Base-by-base conservation (phyloP, 805 yeast genomes). In the Pichia phayaonensis region DNA sequence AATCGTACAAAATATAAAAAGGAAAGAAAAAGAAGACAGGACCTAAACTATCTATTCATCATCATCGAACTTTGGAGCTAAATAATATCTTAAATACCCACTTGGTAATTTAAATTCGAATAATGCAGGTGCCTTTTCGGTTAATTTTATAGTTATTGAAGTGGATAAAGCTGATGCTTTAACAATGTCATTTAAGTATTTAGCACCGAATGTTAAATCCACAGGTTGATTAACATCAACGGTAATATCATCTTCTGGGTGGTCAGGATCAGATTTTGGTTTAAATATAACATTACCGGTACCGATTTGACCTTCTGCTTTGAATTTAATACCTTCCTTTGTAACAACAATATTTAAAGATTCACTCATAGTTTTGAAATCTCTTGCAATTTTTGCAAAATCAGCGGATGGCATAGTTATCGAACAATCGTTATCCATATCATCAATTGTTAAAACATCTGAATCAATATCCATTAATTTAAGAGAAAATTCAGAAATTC, bases 41-140 rank as follows among this genome's bases (percentile, higher is more conserved):
- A 29, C 4, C 16, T 15, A 46, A 29, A 3, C n/a, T 13, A 29
- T 13, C 64, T 72, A 80, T 57, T 86, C 94, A 56, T 87, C 96
- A 56, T 90, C 98, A 58, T 86, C 96, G 67, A 94, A 89, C 77
- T 94, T 92, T 53, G 99, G 99, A 60, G 99, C 99, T 68, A 94
- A 79, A 79, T 87, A 94, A 80, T 86, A 94, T 68, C 96, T 84
- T 68, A 94, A 75, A 71, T 88, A 87, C 49, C 99, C 99, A 68
- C 92, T 86, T 55, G 89, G 83, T 65, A 94, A 75, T 70, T 84
- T 85, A 73, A 84, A 94, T 72, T 92, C 97, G 64, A 94, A 89
- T 67, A 90, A 73, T 41, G 97, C 96, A 34, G 99, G 99, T 16
- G 94, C 83, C 65, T 86, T 89, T 62, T 86, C 92, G 20, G 96